Base-by-base conservation (phyloP, 2,329 filamentous ascomycete genomes). In the Xylaria sp. region DNA sequence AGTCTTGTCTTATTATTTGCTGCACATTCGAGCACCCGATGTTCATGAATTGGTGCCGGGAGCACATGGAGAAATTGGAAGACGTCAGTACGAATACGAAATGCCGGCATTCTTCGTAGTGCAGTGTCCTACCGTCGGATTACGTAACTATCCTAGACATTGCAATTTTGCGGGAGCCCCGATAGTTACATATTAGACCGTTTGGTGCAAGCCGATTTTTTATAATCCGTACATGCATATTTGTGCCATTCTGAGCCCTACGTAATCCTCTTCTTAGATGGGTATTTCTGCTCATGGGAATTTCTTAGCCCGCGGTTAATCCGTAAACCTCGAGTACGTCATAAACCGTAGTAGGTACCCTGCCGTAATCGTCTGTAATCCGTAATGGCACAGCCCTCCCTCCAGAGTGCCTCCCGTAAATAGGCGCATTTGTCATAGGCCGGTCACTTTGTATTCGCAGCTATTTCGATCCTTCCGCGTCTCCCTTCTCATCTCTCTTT, bases 51-150 rank as follows among this genome's bases (percentile, higher is more conserved):
- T 34, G 13, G 42, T 47, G 1, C 16, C 34, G 53, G 11, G 42
- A 30, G 39, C 30, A n/a, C 51, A 50, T 57, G 10, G 35, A 56
- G 47, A 53, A 54, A 39, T 52, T 44, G 44, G 3, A 55, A 42
- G 59, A 64, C 55, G 62, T 64, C 62, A 56, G 54, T 46, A 16
- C 53, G n/a, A 46, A n/a, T 46, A 46, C 13, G 42, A n/a, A 46
- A 47, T 42, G 37, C 50, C n/a, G 44, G 52, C 52, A 57, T 30
- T 30, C 23, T 30, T 30, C 11, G 37, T 42, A 42, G 11, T 42
- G 37, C 37, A 42, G 8, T 30, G 23, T 30, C 23, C 23, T 30
- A 30, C 23, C 23, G 23, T 30, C 23, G 23, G 23, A 30, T 30
- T 30, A 30, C 5, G 23, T 30, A 30, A 30, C 23, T 30, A 30